Conservation (phyloP, 2,329 filamentous ascomycete genomes). For the Neodidymelliopsis sp. region DNA sequence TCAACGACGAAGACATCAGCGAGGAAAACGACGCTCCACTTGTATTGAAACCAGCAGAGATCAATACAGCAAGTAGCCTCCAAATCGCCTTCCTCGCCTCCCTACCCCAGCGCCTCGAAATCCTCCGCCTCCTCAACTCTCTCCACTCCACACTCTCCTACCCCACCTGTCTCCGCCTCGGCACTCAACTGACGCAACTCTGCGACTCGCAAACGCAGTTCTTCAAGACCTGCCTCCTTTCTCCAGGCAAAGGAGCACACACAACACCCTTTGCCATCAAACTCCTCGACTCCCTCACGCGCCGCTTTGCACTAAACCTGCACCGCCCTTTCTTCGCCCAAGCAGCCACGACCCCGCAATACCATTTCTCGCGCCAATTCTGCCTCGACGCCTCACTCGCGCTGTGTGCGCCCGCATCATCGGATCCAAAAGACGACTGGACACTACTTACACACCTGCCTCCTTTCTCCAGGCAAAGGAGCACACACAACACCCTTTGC, state of each 20-base stretch:
- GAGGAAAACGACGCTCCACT: slow-evolving; percentile 35
- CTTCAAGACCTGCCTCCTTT: slow-evolving; percentile 23
- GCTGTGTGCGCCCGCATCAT: slow-evolving; percentile 27
- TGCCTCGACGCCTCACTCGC: slow-evolving; percentile 52
- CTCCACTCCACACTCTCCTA: slow-evolving; percentile 42
- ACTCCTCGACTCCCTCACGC: slow-evolving; percentile 60
- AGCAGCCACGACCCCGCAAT: slow-evolving; percentile 55
- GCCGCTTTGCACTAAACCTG: slow-evolving; percentile 63
- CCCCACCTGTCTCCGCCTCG: slow-evolving; percentile 36
- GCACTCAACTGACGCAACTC: slow-evolving; percentile 31
- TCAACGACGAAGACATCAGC: slow-evolving; percentile 51
- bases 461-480: slow-evolving; percentile 10
- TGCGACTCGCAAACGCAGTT: slow-evolving; percentile 30
- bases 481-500: slow-evolving; percentile 47
- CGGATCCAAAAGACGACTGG: slow-evolving; percentile 34
- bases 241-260: not conserved
- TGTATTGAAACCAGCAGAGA: slow-evolving; percentile 26
- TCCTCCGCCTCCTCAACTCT: slow-evolving; percentile 45
- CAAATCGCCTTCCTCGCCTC: slow-evolving; percentile 46
- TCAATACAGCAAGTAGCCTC: slow-evolving; percentile 49
- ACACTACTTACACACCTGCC: slow-evolving; percentile 23
- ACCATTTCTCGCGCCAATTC: slow-evolving; percentile 59
- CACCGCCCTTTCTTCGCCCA: slow-evolving; percentile 59
- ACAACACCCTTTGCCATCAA: slow-evolving; percentile 55
- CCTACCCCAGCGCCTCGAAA: slow-evolving; percentile 46